Evolutionary conservation across 805 yeast genomes (phyloP).

Genomic region (Cyberlindnera galapagoensis): DNA sequence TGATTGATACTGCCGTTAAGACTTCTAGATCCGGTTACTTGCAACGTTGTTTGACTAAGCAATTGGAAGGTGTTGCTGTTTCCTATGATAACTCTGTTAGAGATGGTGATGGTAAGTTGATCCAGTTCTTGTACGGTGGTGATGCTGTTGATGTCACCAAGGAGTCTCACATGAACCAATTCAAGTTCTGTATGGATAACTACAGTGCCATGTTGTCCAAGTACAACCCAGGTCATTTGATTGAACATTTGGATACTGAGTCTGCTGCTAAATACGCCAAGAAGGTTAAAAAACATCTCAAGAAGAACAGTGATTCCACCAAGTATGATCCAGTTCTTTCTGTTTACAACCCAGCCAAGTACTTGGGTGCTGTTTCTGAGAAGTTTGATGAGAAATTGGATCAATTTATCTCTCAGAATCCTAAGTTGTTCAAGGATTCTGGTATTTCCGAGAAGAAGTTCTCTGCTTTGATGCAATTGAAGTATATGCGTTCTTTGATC

Average conservation of each 20-base stretch:
- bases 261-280: slow-evolving; percentile 75
- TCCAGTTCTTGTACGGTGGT: slow-evolving; percentile 97
- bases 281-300: slow-evolving; percentile 67
- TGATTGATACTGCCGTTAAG: slow-evolving; percentile 98
- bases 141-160: slow-evolving; percentile 92
- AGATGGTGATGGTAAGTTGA: slow-evolving; percentile 88
- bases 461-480: slow-evolving; percentile 94
- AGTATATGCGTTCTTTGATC: slow-evolving; percentile 92
- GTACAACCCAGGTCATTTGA: slow-evolving; percentile 74
- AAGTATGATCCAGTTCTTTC: slow-evolving; percentile 89
- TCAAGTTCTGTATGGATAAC: slow-evolving; percentile 88
- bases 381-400: slow-evolving; percentile 79
- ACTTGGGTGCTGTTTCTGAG: slow-evolving; percentile 90
- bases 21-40: slow-evolving; percentile 97
- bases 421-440: slow-evolving; percentile 45
- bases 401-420: slow-evolving; percentile 50
- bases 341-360: slow-evolving; percentile 80
- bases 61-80: slow-evolving; percentile 93
- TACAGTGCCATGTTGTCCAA: slow-evolving; percentile 79
- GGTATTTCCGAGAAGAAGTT: slow-evolving; percentile 71
- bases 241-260: slow-evolving; percentile 75
- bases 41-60: slow-evolving; percentile 97
- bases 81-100: slow-evolving; percentile 93
- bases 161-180: slow-evolving; percentile 90
- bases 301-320: slow-evolving; percentile 55